Conservation (phyloP, 192 early-diverging fungal species). For the Endogone sp. region DNA sequence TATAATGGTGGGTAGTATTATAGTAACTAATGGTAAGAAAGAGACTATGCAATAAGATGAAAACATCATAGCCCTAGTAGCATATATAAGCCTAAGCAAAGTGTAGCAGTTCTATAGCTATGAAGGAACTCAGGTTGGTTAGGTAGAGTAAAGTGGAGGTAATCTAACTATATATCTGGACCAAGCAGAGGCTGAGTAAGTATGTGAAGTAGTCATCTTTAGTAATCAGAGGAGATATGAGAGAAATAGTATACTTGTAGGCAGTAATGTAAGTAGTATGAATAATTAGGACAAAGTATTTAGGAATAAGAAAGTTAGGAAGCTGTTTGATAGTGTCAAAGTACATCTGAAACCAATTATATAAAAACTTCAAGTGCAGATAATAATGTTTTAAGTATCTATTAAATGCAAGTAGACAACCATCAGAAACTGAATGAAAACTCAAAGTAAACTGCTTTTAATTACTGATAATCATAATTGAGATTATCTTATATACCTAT, state of each 20-base stretch:
- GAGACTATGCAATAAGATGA: conserved; percentile 84
- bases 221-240: conserved; percentile 56
- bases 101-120: conserved; percentile 94
- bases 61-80: conserved; percentile 98
- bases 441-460: too few species aligned
- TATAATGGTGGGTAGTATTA: conserved; percentile 78
- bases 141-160: conserved; percentile 82
- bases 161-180: conserved; percentile 81
- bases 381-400: neutral
- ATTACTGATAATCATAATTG: conserved; percentile 1
- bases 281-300: conserved; percentile 88
- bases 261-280: conserved; percentile 75
- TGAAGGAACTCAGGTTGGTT: conserved; percentile 41
- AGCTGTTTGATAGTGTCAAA: conserved; percentile 66
- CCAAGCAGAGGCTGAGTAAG: conserved; percentile 70
- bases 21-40: conserved; percentile 80
- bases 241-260: conserved; percentile 50
- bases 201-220: conserved; percentile 62
- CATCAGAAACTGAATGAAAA: too few species aligned
- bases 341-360: conserved; percentile 76
- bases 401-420: too few species aligned
- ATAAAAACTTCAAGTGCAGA: conserved; percentile 21
- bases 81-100: conserved; percentile 92
- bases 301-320: conserved; percentile 81
- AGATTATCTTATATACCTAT: conserved; percentile 35